phyloP scores from a whole-genome alignment of 2,329 filamentous ascomycete species.

The Colletotrichum sp. region DNA sequence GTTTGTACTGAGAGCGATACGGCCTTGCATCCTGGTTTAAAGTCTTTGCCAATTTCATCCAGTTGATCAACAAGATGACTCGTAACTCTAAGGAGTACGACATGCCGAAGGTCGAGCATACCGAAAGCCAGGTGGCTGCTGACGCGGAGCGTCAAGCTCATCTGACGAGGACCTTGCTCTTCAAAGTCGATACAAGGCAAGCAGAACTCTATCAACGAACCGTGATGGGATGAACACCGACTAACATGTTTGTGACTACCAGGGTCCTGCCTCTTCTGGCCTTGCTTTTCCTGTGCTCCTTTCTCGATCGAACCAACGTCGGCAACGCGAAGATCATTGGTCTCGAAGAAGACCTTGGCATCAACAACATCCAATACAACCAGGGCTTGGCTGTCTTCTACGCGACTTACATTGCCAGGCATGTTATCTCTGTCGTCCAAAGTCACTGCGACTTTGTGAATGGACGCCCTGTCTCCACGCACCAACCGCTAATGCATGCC shows the following conservation, averaged over 20 bases:
- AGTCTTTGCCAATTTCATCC: not conserved
- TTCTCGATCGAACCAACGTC: slow-evolving; percentile 72
- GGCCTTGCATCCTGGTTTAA: not conserved
- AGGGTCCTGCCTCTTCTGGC: slow-evolving; percentile 68
- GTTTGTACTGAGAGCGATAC: not conserved
- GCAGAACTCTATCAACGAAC: not conserved
- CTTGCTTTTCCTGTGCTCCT: slow-evolving; percentile 68
- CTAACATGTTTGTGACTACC: not conserved
- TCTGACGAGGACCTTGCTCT: slow-evolving; percentile 27
- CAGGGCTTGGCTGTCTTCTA: slow-evolving; percentile 69
- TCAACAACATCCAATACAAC: slow-evolving; percentile 67
- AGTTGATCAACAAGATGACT: not conserved
- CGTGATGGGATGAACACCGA: not conserved
- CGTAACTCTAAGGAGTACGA: not conserved
- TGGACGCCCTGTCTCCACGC: not conserved
- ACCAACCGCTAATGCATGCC: not conserved
- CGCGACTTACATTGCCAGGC: slow-evolving; percentile 66
- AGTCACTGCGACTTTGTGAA: not conserved
- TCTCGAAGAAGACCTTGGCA: slow-evolving; percentile 60
- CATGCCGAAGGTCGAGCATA: slow-evolving; percentile 23
- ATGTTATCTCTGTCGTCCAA: slow-evolving; percentile 13
- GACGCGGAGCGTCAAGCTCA: slow-evolving; percentile 10
- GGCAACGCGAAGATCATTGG: slow-evolving; percentile 72
- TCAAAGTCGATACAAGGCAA: slow-evolving; percentile 32
- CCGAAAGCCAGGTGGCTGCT: slow-evolving; percentile 20